Evolutionary conservation across 1,139 yeast species (phyloP), one percentile per base, ranked within the genome.

Genomic region (Debaryomycetaceae sp.): DNA sequence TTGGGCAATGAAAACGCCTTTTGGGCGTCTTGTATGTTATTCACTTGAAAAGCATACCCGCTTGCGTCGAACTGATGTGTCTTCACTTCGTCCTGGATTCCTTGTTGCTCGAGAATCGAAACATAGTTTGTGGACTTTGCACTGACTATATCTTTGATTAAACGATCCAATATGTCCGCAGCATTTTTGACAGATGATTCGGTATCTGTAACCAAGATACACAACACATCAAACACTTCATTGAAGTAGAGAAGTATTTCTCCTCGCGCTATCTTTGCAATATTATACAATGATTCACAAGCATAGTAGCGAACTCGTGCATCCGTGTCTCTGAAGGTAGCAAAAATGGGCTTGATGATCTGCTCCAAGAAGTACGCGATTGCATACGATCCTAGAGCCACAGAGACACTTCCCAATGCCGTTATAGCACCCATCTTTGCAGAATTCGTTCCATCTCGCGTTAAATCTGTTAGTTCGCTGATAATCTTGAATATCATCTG

Each of bases 231-330:
- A 62, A 95, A 95, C 2, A 91, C 84, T 64, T 93, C 98, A 63
- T 93, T 95, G 70, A 93, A 93, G 63, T 89, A 93, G 11, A 87
- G 71, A 51, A 95, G 69, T 23, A 93, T 87, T 63, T 95, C 99
- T 17, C 99, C 99, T 55, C 96, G 81, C 5, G 99, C 96, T 22
- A 93, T 96, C 62, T 95, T 95, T 43, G 99, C 96, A 42, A 95
- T 91, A 65, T 95, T 95, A 66, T 95, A 95, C 51, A 95, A 75
- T 38, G 96, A 87, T 61, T 95, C 99, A 68, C 99, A 93, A 0
- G 99, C 98, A 63, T 91, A 95, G 58, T 95, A 95, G 43, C 99
- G 75, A 6, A 95, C 99, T 52, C 96, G 79, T 8, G 97, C 95
- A 60, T 95, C 97, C 47, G 95, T 96, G 58, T 95, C 99, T 44